phyloP scores from a whole-genome alignment of 2,329 filamentous ascomycete genomes.

The Penicillium sp. region DNA sequence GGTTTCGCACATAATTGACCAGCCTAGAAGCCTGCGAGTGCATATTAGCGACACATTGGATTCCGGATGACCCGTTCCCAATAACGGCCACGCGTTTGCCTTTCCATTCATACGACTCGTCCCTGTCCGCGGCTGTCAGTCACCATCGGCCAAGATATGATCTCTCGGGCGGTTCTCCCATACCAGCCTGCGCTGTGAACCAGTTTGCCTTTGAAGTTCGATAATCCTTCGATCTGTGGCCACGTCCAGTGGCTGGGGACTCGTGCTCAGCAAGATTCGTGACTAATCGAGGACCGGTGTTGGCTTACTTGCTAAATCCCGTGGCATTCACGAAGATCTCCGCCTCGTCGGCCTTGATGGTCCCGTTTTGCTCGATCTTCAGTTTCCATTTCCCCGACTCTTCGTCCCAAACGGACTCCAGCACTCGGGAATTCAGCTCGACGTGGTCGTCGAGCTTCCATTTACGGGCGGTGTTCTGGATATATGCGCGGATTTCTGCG shows the following conservation, averaged over 20 bases:
- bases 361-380: slow-evolving; percentile 28
- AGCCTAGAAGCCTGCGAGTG: neutral
- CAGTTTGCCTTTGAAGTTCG: slow-evolving; percentile 6
- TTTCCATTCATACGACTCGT: slow-evolving; percentile 23
- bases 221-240: slow-evolving; percentile 3
- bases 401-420: slow-evolving; percentile 42
- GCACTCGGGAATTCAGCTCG: slow-evolving; percentile 39
- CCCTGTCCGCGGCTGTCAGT: slow-evolving; percentile 1
- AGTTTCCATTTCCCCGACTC: slow-evolving; percentile 36
- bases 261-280: neutral
- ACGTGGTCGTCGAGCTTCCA: slow-evolving; percentile 41
- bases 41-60: slow-evolving; percentile 23
- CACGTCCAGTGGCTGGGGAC: neutral
- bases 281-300: neutral
- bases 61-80: slow-evolving; percentile 35
- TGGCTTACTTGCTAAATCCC: slow-evolving; percentile 1
- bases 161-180: neutral
- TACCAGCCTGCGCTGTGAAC: slow-evolving; percentile 4
- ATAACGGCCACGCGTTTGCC: slow-evolving; percentile 31
- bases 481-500: slow-evolving; percentile 44
- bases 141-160: neutral
- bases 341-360: slow-evolving; percentile 28
- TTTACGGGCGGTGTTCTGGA: slow-evolving; percentile 39
- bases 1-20: slow-evolving; percentile 30
- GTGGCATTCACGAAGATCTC: slow-evolving; percentile 25